Evolutionary conservation across 2,329 filamentous ascomycete genomes (phyloP), one percentile per base, ranked within the genome.

Genomic region (Daldinia sp.): DNA sequence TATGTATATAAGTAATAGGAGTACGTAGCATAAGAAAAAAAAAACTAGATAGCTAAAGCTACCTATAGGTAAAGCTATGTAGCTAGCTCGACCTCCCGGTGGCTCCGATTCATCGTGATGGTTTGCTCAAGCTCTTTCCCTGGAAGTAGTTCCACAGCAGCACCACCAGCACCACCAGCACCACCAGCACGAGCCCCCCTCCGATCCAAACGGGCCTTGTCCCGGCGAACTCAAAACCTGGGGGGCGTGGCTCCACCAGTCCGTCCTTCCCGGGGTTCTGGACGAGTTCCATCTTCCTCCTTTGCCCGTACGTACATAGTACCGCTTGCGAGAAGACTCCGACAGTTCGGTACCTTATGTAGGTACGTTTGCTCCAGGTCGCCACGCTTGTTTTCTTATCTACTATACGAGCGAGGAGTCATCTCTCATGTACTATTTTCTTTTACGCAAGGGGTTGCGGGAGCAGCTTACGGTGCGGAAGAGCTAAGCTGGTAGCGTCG

Each of bases 171-270:
- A 60, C 39, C 41, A 20, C n/a, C 33, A 35, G 33, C 6, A 35
- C 33, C 4, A 42, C 51, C 42, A 65, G 51, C 41, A 51, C 42
- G 59, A 63, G 55, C 54, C 13, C 28, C 46, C 42, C 53, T 54
- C 55, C 65, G 65, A 66, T 60, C 65, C 62, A 69, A 68, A 66
- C 65, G 68, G 68, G 62, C 65, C 48, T 44, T 53, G 37, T 57
- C 60, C 68, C 68, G 65, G 66, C 60, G 33, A 59, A 69, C 55
- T 60, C 37, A 66, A 70, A 69, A 68, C 26, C 68, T 58, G 55
- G 68, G 68, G 68, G 60, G 58, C 18, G 28, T 13, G 37, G 42
- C 54, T 68, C 62, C 62, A 68, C 65, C 42, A 61, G 33, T 18
- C 37, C 55, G 41, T 41, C 41, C 28, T 66, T 68, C 60, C 69